Evolutionary conservation across 805 yeast genomes (phyloP).

Genomic region (Diddensiella caesifluorescens): DNA sequence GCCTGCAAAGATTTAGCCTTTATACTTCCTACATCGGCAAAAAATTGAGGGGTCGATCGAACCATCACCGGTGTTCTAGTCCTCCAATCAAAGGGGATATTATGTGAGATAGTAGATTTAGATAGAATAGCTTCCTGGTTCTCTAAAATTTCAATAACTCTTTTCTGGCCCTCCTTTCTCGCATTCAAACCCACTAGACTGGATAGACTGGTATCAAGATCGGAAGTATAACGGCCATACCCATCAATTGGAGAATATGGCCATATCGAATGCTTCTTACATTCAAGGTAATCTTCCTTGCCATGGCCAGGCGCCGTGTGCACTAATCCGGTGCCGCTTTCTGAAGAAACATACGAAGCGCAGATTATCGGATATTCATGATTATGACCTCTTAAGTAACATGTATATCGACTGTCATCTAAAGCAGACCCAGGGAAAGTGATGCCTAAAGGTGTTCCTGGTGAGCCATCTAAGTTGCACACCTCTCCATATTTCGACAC

Average conservation of each 20-base stretch:
- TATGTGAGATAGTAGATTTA: slow-evolving; percentile 54
- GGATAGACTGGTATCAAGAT: slow-evolving; percentile 35
- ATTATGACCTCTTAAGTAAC: slow-evolving; percentile 43
- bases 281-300: slow-evolving; percentile 78
- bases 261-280: slow-evolving; percentile 49
- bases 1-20: slow-evolving; percentile 58
- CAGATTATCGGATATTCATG: slow-evolving; percentile 54
- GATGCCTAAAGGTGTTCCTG: slow-evolving; percentile 16
- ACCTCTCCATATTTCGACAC: slow-evolving; percentile 33
- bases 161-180: slow-evolving; percentile 50
- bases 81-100: slow-evolving; percentile 97
- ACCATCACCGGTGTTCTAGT: slow-evolving; percentile 93
- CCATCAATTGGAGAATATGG: slow-evolving; percentile 77
- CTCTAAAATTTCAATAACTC: slow-evolving; percentile 42
- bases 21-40: slow-evolving; percentile 74
- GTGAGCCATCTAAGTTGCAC: slow-evolving; percentile 16
- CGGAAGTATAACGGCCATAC: slow-evolving; percentile 58
- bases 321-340: slow-evolving; percentile 91
- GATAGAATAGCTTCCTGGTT: slow-evolving; percentile 43
- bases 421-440: slow-evolving; percentile 42
- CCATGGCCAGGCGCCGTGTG: slow-evolving; percentile 99
- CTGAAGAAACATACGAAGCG: slow-evolving; percentile 74
- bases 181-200: slow-evolving; percentile 58
- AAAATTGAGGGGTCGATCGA: slow-evolving; percentile 96
- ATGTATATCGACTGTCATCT: slow-evolving; percentile 43